phyloP scores from a whole-genome alignment of 75 land plant species.

The Chamaecyparis obtusa region DNA sequence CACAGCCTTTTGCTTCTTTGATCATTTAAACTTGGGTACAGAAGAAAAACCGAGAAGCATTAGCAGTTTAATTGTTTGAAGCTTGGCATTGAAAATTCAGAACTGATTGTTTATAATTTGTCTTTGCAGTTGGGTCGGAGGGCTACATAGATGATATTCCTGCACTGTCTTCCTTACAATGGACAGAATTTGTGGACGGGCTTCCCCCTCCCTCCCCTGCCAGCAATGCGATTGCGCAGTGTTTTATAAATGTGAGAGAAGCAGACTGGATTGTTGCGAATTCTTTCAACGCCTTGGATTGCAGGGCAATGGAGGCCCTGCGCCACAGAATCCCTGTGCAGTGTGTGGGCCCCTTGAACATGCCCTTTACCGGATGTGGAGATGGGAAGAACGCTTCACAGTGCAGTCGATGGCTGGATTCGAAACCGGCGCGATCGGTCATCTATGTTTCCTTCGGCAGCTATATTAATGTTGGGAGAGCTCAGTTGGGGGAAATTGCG shows the following conservation, averaged over 20 bases:
- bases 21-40: not conserved
- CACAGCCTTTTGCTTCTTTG: constrained; percentile 14
- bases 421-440: too few species aligned
- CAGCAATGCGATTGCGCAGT: not conserved
- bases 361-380: not conserved
- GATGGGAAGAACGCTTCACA: too few species aligned
- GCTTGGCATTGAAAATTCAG: not conserved
- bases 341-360: constrained; percentile 19
- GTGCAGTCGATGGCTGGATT: too few species aligned
- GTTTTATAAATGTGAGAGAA: constrained; percentile 19
- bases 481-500: too few species aligned
- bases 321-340: not conserved
- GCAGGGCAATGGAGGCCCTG: constrained; percentile 18
- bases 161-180: constrained; percentile 6
- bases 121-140: not conserved
- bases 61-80: not conserved
- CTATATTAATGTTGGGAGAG: too few species aligned
- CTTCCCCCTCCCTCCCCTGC: not conserved
- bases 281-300: constrained; percentile 34
- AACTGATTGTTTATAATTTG: not conserved
- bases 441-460: too few species aligned
- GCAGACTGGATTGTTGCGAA: constrained; percentile 34
- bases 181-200: constrained; percentile 6
- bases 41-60: not conserved
- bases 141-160: not conserved